Base-by-base conservation (phyloP, 2,329 filamentous ascomycete genomes). In the Bertia moriformis region DNA sequence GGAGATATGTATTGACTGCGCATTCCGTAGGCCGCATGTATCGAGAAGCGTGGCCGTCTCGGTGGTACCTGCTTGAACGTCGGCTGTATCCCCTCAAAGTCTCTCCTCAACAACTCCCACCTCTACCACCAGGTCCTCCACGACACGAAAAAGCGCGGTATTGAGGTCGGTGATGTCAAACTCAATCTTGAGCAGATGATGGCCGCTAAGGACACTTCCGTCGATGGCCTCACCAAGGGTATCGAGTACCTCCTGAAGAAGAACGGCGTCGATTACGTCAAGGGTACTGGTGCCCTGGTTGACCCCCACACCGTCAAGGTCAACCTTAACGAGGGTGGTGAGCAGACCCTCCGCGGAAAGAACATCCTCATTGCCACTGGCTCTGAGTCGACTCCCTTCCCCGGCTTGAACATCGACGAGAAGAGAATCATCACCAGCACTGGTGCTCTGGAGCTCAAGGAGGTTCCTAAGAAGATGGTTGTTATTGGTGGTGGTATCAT, bases 401-500 rank as follows among this genome's bases (percentile, higher is more conserved):
- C 91, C 33, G 91, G 91, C 40, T 72, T 98, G 47, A 83, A 86
- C 55, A 84, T 98, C 54, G 91, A 98, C 55, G 91, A 98, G 77
- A 86, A 95, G 80, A 84, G 84, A 60, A 86, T 98, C 52, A 77
- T 98, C 56, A 93, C 87, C 52, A 95, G 87, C 68, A 98, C 91
- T 39, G 91, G 91, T 48, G 91, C 91, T 48, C 81, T 98, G 55
- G 73, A 87, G 30, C 72, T 98, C 44, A 72, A 85, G 53, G 74
- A 93, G 68, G 83, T 98, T 27, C 91, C 91, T 33, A 87, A 95
- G 72, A 91, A 84, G 65, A 82, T 98, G 83, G 70, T 93, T 46
- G 91, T 98, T 52, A 95, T 98, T 57, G 91, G 91, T 51, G 91
- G 91, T 58, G 91, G 91, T 60, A 98, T 98, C 61, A 98, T 98